Evolutionary conservation across 345 rosid species (phyloP), one percentile per base, ranked within the genome.

Genomic region (Aegle marmelos): DNA sequence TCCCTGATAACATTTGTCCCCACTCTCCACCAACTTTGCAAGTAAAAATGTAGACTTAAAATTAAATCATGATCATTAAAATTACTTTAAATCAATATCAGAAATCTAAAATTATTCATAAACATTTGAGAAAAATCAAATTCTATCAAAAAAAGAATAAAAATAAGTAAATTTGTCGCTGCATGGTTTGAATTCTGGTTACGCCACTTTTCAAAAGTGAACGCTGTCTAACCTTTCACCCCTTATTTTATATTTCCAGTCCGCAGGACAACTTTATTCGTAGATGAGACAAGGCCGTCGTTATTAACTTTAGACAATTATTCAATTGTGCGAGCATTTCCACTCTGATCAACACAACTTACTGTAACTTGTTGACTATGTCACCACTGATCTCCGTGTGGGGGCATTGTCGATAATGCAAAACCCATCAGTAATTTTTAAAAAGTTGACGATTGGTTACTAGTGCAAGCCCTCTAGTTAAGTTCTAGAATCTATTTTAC

Each of bases 331-430:
- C 62, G 53, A 57, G 33, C 56, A 34, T 62, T 19, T 33, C 36
- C 61, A 34, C 34, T 41, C 61, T 5, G 41, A 45, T 73, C 73
- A 56, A 69, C 66, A 33, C 28, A 65, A n/a, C 33, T 33, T 68
- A 71, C 68, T 50, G 34, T 71, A 31, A 61, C 41, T 61, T 72
- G 76, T 70, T 73, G 73, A 65, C 74, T 58, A 73, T 57, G 36
- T 39, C 50, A 13, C 50, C 50, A 13, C 50, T 14, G 17, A 45
- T 39, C 27, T 9, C 36, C 76, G 30, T 7, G 71, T 74, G 71
- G 82, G 82, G 75, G 25, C 30, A 28, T 62, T 54, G 58, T 30
- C 16, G 24, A 75, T 70, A 61, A 80, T 37, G 30, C 30, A 60
- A 68, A 68, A 70, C 58, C 22, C 73, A 50, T 11, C 69, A 27